Evolutionary conservation across 495 filamentous ascomycete species (phyloP), one percentile per base, ranked within the genome.

Genomic region (Xylona heveae): DNA sequence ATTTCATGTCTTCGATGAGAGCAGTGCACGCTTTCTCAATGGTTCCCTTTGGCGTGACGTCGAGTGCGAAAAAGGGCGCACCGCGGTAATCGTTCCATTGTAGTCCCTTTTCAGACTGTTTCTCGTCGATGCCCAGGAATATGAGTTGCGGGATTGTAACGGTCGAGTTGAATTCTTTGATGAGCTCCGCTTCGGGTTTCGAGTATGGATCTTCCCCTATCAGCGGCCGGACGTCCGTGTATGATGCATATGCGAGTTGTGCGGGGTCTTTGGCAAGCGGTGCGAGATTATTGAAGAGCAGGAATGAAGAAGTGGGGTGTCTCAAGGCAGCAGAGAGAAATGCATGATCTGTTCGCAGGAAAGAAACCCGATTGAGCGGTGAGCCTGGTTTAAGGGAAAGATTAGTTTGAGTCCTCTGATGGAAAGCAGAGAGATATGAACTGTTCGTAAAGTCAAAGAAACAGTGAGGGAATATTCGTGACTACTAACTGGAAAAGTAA

Each of bases 101-200:
- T 28, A 63, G 40, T 6, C 59, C 50, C 9, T 52, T 57, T 17
- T 64, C 64, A 34, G 55, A 53, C 15, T 48, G 46, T 39, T 49
- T 56, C 52, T 88, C 82, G 42, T 92, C 76, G 23, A 97, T 43
- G 7, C 88, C 88, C 16, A 94, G 61, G 51, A 97, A 97, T 19
- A 97, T 57, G 19, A 92, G 52, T 31, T 72, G 61, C 1, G 82
- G 69, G 15, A 59, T 52, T 9, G 71, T 70, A 31, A 53, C 53
- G 9, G 54, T 50, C n/a, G 79, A 90, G 49, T 93, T 74, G 45
- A 71, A 92, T 9, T 59, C 56, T 44, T 60, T 61, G 38, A 91
- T 58, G 46, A 75, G 43, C 7, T 85, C 72, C 42, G 71, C 69
- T 44, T 94, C 84, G 10, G 63, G 59, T 38, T 65, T 61, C 19